Evolutionary conservation across 2,329 filamentous ascomycete genomes (phyloP), one percentile per base, ranked within the genome.

Genomic region (Neopestalotiopsis rosae): DNA sequence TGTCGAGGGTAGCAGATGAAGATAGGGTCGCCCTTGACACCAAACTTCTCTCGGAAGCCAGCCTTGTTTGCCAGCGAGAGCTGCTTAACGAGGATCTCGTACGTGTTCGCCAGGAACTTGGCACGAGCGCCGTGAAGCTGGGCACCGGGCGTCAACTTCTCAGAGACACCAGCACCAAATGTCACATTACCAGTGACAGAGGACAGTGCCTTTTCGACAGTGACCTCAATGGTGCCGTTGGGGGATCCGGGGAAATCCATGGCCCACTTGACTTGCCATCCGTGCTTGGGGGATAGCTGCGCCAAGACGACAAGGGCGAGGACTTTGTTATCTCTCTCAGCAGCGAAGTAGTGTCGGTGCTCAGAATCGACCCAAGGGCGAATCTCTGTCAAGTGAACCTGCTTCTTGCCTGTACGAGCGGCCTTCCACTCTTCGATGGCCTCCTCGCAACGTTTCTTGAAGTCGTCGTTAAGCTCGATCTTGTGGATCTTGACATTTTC

Each of bases 241-340:
- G 95, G 92, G 0, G 94, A 89, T 32, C 89, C 90, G 0, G 94
- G 95, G 86, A 98, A 97, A 81, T 98, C 94, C 67, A 98, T 89
- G n/a, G 92, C 93, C 85, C 96, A 97, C 84, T 98, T 98, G 78
- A 97, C 91, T 83, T 98, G 95, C 90, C 94, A 97, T 67, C 95
- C 95, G 78, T 97, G 89, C 45, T 89, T 85, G 1, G 94, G 93
- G 3, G 92, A 89, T 34, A 98, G 89, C 79, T 94, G 92, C 66
- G 93, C 92, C 75, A 98, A 85, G 9, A 95, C 91, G n/a, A 95
- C 91, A 69, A 98, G 88, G 42, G 92, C 91, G 57, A 87, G 87
- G 68, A 98, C 89, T 69, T 87, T 89, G 71, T 92, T 92, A 17
- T 93, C 88, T 76, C 88, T 86, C 72, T 91, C 87, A 10, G 94